A percentile compares a stretch with the other conserved stretches of the same genome.
These are phyloP conservation scores for Penicillium sp. DNA, from an alignment of 2,329 filamentous ascomycete species.

Conservation along the genomic window DNA sequence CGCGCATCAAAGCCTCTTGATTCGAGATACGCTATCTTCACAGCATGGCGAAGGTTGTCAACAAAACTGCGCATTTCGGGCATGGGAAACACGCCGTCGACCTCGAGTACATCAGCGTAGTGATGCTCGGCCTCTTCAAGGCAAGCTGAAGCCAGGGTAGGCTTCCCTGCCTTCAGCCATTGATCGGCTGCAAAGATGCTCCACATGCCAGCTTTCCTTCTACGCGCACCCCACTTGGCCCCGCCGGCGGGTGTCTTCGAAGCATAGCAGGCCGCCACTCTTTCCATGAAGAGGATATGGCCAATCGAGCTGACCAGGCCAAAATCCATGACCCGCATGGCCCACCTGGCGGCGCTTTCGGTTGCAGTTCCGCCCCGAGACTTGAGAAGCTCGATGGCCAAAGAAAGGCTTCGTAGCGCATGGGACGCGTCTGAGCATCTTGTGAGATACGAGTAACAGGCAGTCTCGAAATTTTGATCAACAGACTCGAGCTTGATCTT, in stretches of 20 bases:
- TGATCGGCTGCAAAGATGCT: constrained; percentile 75
- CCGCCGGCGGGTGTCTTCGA: constrained; percentile 67
- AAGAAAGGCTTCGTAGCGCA: constrained; percentile 70
- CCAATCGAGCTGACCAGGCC: constrained; percentile 71
- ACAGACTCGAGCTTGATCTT: constrained; percentile 78
- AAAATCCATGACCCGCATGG: constrained; percentile 72
- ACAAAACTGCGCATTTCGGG: constrained; percentile 52
- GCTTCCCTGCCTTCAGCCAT: constrained; percentile 76
- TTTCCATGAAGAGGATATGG: constrained; percentile 79
- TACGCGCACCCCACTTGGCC: constrained; percentile 66
- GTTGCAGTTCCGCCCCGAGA: constrained; percentile 74
- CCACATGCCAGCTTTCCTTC: constrained; percentile 87
- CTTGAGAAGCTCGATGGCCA: constrained; percentile 78
- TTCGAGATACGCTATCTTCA: constrained; percentile 46
- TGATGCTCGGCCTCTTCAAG: constrained; percentile 65
- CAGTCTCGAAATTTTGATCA: constrained; percentile 83
- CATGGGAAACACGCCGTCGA: constrained; percentile 46
- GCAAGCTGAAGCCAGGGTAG: constrained; percentile 72
- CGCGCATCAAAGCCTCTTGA: constrained; percentile 38
- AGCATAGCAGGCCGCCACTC: constrained; percentile 78
- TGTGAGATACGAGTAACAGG: constrained; percentile 88
- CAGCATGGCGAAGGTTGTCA: constrained; percentile 43
- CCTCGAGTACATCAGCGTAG: constrained; percentile 47
- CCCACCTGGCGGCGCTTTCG: constrained; percentile 87
- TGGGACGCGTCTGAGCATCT: constrained; percentile 77